A percentile compares a stretch with the other conserved stretches of the same genome.
phyloP scores from a whole-genome alignment of 805 yeast genomes.

The Suhomyces faveliae region DNA sequence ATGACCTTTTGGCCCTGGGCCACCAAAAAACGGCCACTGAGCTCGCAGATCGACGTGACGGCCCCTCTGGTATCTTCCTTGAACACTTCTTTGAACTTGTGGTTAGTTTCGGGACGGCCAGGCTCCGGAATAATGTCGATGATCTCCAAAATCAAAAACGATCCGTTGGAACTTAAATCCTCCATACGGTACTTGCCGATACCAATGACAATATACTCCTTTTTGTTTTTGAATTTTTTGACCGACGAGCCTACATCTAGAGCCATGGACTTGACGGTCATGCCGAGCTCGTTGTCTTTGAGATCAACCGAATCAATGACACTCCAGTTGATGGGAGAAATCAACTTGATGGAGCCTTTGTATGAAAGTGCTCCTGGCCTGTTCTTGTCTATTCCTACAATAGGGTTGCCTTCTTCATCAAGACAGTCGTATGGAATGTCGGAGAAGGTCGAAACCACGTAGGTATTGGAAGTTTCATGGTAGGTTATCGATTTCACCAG shows the following conservation, averaged over 20 bases:
- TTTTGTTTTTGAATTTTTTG: conserved; percentile 47
- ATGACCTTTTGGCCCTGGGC: conserved; percentile 84
- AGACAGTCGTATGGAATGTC: conserved; percentile 60
- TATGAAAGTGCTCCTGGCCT: conserved; percentile 56
- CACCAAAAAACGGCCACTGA: conserved; percentile 78
- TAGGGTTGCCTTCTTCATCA: conserved; percentile 70
- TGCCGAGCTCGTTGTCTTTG: conserved; percentile 64
- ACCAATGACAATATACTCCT: conserved; percentile 76
- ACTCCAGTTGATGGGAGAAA: conserved; percentile 76
- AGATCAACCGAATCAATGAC: conserved; percentile 68
- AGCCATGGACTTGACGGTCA: conserved; percentile 53
- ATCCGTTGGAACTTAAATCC: conserved; percentile 77
- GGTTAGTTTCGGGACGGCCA: conserved; percentile 78
- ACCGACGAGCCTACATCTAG: conserved; percentile 45
- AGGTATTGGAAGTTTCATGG: conserved; percentile 64
- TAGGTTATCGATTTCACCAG: conserved; percentile 66
- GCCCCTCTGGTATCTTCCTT: conserved; percentile 82
- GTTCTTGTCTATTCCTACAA: conserved; percentile 54
- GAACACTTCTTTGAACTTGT: conserved; percentile 68
- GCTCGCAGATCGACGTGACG: conserved; percentile 70
- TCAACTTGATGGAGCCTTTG: conserved; percentile 58
- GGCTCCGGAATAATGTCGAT: conserved; percentile 88
- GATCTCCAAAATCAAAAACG: conserved; percentile 69
- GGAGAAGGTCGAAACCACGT: conserved; percentile 57
- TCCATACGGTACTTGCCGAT: conserved; percentile 74